These are phyloP conservation scores for Venturia nashicola DNA, from an alignment of 2,329 filamentous ascomycete species.

Conservation along the genomic window DNA sequence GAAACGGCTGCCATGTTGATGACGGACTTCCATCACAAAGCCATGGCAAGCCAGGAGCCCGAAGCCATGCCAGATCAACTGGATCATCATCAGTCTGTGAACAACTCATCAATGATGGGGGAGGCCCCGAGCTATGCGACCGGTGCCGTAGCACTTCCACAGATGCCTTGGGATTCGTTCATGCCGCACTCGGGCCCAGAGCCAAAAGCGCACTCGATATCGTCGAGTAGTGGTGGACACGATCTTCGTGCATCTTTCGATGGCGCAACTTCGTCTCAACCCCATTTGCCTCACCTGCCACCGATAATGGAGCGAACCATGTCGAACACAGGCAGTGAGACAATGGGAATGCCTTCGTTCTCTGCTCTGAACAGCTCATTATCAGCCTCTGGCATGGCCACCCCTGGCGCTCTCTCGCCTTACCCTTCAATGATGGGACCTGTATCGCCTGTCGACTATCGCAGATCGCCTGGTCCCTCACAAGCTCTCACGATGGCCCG, in stretches of 20 bases:
- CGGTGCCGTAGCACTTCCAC: constrained; percentile 68
- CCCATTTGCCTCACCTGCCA: constrained; percentile 51
- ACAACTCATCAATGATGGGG: constrained; percentile 61
- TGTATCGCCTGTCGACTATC: constrained; percentile 56
- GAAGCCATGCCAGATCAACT: constrained; percentile 41
- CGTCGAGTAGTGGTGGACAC: constrained; percentile 52
- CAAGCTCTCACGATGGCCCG: constrained; percentile 52
- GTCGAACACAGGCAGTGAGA: constrained; percentile 38
- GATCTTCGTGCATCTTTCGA: constrained; percentile 48
- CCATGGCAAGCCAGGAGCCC: constrained; percentile 58
- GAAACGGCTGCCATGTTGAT: constrained; percentile 98
- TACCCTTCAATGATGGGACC: constrained; percentile 56
- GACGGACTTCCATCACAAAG: constrained; percentile 95
- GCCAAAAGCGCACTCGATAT: constrained; percentile 62
- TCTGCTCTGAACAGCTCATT: constrained; percentile 61
- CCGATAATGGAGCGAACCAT: constrained; percentile 55
- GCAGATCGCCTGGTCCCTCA: constrained; percentile 55
- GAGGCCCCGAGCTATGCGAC: constrained; percentile 59
- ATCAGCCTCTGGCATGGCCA: constrained; percentile 51
- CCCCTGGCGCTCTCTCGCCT: constrained; percentile 62
- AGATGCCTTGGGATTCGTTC: constrained; percentile 87
- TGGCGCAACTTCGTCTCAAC: constrained; percentile 43
- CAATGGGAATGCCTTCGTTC: constrained; percentile 47
- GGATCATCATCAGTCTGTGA: constrained; percentile 49
- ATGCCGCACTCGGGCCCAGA: constrained; percentile 59